These are phyloP conservation scores for Fusarium multiceps DNA, from an alignment of 2,329 filamentous ascomycete genomes.

Conservation along the genomic window DNA sequence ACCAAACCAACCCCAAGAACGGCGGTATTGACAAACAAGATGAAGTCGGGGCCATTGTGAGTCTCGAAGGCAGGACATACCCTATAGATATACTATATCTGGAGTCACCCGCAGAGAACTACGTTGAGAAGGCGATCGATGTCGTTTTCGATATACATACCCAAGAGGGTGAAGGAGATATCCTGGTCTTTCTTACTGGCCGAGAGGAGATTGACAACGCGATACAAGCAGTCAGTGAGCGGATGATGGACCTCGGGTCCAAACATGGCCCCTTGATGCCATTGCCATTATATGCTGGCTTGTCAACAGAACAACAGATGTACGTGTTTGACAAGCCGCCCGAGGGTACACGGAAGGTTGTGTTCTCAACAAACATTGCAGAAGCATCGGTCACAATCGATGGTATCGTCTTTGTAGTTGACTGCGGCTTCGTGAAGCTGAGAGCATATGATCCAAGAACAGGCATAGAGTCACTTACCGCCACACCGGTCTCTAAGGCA, in stretches of 20 bases:
- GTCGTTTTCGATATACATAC: conserved; percentile 90
- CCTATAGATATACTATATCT: conserved; percentile 89
- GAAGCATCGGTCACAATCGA: conserved; percentile 96
- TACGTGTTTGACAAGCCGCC: conserved; percentile 89
- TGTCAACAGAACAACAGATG: conserved; percentile 92
- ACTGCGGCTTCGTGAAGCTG: conserved; percentile 91
- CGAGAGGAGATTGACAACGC: conserved; percentile 90
- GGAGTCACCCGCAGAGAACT: conserved; percentile 82
- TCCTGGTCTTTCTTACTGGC: conserved; percentile 91
- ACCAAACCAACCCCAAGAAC: conserved; percentile 45
- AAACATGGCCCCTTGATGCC: conserved; percentile 47
- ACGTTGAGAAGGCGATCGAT: conserved; percentile 83
- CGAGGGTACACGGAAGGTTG: conserved; percentile 86
- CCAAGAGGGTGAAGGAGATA: conserved; percentile 83
- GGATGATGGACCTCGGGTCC: conserved; percentile 67
- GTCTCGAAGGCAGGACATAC: conserved; percentile 86
- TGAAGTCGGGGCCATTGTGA: conserved; percentile 70
- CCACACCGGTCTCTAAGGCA: conserved; percentile 86
- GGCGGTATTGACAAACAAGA: conserved; percentile 48
- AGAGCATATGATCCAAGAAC: conserved; percentile 85
- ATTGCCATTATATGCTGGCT: conserved; percentile 87
- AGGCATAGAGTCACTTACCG: conserved; percentile 88
- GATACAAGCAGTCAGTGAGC: conserved; percentile 82
- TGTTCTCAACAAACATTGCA: conserved; percentile 94
- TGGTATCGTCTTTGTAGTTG: conserved; percentile 89